phyloP scores from a whole-genome alignment of 495 filamentous ascomycete species.

The Haplographium delicatum region DNA sequence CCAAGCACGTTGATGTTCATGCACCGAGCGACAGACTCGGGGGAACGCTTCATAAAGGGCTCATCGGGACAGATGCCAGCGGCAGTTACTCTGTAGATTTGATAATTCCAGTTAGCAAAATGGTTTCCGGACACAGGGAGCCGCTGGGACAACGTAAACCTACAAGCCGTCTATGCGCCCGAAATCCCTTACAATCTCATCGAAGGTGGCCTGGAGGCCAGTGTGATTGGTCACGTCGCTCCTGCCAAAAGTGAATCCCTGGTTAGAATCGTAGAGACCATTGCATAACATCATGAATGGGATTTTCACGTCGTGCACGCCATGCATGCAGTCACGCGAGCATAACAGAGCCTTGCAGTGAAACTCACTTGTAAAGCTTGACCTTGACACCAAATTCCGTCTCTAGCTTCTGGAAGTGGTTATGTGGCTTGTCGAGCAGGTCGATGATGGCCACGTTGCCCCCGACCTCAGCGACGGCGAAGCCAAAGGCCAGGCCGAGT shows the following conservation, averaged over 20 bases:
- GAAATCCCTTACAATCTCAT: constrained; percentile 21
- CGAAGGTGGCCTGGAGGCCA: constrained; percentile 14
- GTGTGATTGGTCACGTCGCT: constrained; percentile 13
- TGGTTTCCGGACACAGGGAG: not conserved
- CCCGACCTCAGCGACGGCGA: constrained; percentile 45
- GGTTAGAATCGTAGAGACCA: not conserved
- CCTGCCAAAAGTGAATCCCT: no score
- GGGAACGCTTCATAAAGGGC: constrained; percentile 58
- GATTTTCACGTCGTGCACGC: no score
- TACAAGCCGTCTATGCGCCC: constrained; percentile 21
- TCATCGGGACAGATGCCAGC: constrained; percentile 72
- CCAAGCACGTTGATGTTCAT: constrained; percentile 68
- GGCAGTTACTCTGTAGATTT: constrained; percentile 46
- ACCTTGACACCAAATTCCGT: constrained; percentile 20
- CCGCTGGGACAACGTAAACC: not conserved
- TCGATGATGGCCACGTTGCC: constrained; percentile 46
- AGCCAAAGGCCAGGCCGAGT: constrained; percentile 40
- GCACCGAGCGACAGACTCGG: constrained; percentile 51
- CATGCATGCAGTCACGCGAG: no score
- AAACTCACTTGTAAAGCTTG: constrained; percentile 15
- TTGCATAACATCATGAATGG: not conserved
- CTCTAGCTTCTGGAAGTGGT: constrained; percentile 17
- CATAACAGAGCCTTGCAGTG: no score
- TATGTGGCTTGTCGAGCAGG: constrained; percentile 7
- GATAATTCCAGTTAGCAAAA: not conserved